Evolutionary conservation across 345 rosid species (phyloP), one percentile per base, ranked within the genome.

Genomic region (Salix viminalis): DNA sequence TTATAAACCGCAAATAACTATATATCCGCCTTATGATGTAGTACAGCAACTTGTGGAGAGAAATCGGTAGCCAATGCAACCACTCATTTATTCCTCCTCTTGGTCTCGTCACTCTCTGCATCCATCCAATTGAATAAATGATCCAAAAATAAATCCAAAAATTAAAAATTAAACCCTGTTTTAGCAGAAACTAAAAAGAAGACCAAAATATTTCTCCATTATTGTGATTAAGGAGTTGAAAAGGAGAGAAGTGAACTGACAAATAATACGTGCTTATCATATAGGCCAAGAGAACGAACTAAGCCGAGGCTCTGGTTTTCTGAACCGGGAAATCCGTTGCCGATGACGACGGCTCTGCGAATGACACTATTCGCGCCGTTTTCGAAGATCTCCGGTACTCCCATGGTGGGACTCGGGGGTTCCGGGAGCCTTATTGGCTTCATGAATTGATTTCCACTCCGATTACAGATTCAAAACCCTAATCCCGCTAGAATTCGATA

Each of bases 301-400:
- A 96, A 85, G 15, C 99, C 99, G 76, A 96, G 79, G 78, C 92
- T 81, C 86, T 96, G 99, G 80, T 92, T 91, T 86, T 96, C 99
- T n/a, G 98, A 88, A 54, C 89, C 89, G 30, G 95, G 79, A 69
- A 84, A 91, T 26, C 98, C 97, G 84, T 88, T 96, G 16, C 99
- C 98, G 30, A 96, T 91, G 12, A 96, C 84, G 71, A 96, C 92
- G 70, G 99, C 98, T 75, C 99, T 94, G 52, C 98, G 84, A 67
- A 96, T 83, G 58, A 90, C 88, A 86, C 82, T 85, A 79, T 90
- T 85, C 4, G 91, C 79, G n/a, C 95, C 97, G 78, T 84, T 91
- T 39, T 91, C 90, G 85, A 93, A 96, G 85, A 96, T 93, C 85
- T 96, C 98, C 67, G 97, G 97, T 60, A 92, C 90, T 72, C 97